phyloP scores from a whole-genome alignment of 169 alveolate genomes.

The Plasmodium adleri region DNA sequence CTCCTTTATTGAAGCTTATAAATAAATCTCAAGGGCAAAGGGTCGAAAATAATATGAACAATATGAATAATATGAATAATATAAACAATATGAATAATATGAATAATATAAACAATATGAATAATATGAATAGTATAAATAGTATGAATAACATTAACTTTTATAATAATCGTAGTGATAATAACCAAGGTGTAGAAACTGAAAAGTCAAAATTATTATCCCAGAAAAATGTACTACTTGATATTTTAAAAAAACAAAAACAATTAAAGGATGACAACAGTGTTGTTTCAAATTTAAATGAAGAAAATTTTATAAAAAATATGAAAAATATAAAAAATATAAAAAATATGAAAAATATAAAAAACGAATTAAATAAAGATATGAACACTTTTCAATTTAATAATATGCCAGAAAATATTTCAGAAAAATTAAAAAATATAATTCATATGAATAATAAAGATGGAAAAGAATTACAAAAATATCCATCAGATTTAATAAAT shows the following conservation, averaged over 20 bases:
- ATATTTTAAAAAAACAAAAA: constrained; percentile 21
- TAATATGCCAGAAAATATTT: too few species aligned
- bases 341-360: constrained; percentile 10
- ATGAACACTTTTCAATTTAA: constrained; percentile 38
- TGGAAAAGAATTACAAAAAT: too few species aligned
- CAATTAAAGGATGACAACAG: constrained; percentile 3
- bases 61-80: neutral
- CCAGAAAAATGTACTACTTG: constrained; percentile 11
- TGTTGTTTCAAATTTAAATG: neutral
- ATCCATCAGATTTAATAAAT: constrained; percentile 37
- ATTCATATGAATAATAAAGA: too few species aligned
- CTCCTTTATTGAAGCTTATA: constrained; percentile 41
- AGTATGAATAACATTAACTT: too few species aligned
- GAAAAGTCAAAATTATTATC: neutral
- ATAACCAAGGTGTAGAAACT: neutral
- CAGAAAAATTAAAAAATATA: too few species aligned
- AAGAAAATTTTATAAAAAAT: constrained; percentile 10
- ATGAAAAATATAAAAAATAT: constrained; percentile 1
- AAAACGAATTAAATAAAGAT: neutral
- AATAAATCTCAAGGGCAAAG: constrained; percentile 12
- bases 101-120: too few species aligned
- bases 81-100: neutral
- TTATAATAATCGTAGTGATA: too few species aligned
- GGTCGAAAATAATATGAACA: neutral
- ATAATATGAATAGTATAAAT: too few species aligned